A percentile compares a stretch with the other conserved stretches of the same genome.
phyloP scores from a whole-genome alignment of 169 alveolate genomes.

The Cystoisospora suis region DNA sequence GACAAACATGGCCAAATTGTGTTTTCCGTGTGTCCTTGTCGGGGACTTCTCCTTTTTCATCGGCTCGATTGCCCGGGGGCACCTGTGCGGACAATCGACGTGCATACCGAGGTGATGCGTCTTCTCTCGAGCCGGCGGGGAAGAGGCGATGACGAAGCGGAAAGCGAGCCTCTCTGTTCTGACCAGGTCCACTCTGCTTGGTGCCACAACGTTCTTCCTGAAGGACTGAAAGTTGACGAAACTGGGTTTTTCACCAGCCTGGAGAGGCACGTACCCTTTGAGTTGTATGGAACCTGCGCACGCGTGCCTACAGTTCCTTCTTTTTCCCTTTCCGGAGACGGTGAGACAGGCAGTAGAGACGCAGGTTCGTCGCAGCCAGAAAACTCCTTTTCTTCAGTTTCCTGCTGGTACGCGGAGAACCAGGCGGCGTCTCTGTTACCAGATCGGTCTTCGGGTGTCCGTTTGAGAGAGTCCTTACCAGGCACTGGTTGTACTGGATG shows the following conservation, averaged over 20 bases:
- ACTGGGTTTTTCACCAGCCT: too few relatives aligned
- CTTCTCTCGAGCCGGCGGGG: not conserved
- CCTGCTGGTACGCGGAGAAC: too few relatives aligned
- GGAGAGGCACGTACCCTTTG: not conserved
- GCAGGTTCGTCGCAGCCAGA: too few relatives aligned
- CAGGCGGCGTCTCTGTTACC: too few relatives aligned
- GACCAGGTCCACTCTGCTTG: too few relatives aligned
- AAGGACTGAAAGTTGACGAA: too few relatives aligned
- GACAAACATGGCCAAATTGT: not conserved
- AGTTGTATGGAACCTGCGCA: slow-evolving; percentile 4
- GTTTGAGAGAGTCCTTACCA: too few relatives aligned
- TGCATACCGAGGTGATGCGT: not conserved
- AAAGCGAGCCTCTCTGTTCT: too few relatives aligned
- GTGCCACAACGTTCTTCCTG: too few relatives aligned
- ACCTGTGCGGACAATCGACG: not conserved
- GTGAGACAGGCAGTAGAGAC: not conserved
- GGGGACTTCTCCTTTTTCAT: not conserved
- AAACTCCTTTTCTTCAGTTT: too few relatives aligned
- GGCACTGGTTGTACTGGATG: too few relatives aligned
- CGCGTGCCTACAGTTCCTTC: not conserved
- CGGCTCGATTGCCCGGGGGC: not conserved
- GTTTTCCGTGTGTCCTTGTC: not conserved
- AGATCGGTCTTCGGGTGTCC: too few relatives aligned
- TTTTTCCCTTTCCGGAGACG: not conserved
- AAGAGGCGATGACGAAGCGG: not conserved